phyloP scores from a whole-genome alignment of 306 rosid species.

The Medicago lupulina region DNA sequence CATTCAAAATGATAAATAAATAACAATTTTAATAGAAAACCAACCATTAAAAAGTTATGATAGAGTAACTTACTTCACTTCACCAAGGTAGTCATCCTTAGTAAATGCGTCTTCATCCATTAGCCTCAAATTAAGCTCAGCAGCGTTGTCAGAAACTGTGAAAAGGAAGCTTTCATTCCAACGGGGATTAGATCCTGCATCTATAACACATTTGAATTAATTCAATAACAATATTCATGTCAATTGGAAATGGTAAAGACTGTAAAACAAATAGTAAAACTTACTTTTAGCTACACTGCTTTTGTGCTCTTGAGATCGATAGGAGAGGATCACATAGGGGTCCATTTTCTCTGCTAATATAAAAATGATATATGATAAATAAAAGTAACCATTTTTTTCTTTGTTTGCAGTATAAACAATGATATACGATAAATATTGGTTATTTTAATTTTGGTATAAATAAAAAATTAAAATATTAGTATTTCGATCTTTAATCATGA shows the following conservation, averaged over 20 bases:
- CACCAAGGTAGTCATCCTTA: conserved; percentile 50
- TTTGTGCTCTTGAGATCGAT: conserved; percentile 50
- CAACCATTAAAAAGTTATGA: neutral
- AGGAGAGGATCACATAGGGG: conserved; percentile 52
- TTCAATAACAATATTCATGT: neutral
- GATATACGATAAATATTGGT: neutral
- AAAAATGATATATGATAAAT: neutral
- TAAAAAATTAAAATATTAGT: neutral
- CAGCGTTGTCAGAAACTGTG: conserved; percentile 43
- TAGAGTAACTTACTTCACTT: conserved; percentile 44
- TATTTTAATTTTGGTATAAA: neutral
- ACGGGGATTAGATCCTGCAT: conserved; percentile 47
- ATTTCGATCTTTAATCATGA: neutral
- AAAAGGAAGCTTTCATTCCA: conserved; percentile 58
- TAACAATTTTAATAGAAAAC: too few species aligned
- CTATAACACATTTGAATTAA: neutral
- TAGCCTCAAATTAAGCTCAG: conserved; percentile 47
- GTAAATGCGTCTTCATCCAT: conserved; percentile 47
- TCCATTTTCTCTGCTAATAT: conserved; percentile 49
- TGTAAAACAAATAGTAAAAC: neutral
- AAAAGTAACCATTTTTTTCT: neutral
- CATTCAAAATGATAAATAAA: too few species aligned
- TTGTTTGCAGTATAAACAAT: neutral
- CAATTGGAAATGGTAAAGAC: neutral
- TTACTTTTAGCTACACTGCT: conserved; percentile 51